Base-by-base conservation (phyloP, 2,329 filamentous ascomycete genomes). In the Exophiala aquamarina region DNA sequence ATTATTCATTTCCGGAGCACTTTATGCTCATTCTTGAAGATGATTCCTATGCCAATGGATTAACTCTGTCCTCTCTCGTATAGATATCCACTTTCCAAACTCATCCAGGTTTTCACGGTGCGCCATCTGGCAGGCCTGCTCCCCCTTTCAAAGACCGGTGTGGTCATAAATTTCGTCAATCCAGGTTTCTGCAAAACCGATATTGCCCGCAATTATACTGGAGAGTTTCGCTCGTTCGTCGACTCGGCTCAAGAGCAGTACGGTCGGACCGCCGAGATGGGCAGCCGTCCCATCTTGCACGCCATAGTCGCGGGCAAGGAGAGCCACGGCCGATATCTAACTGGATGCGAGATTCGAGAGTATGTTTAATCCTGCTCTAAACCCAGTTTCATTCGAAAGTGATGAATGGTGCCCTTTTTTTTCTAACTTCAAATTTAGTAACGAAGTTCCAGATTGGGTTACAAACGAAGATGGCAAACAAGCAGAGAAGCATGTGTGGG, bases 121-220 rank as follows among this genome's bases (percentile, higher is more conserved):
- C 41, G 47, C 13, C 19, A 50, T 20, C 32, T 50, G 8, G 47
- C 47, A 2, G 34, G 41, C 9, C 28, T 39, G 19, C 13, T 50
- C 23, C 54, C 35, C 14, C 4, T 38, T 13, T 10, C 35, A 8
- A 4, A 19, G 11, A 41, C 21, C 5, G 29, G 29, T 3, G 60
- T 69, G 7, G 59, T 67, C 21, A 41, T 69, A n/a, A 66, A 66
- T 36, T 53, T 58, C 4, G 50, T 68, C n/a, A 59, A 52, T 23
- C 65, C 65, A 3, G 65, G 65, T 2, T 45, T 63, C 21, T 62
- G 60, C 28, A 53, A 47, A 17, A 66, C 62, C 0, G 56, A 55
- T 0, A 53, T 66, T 1, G 45, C 47, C 26, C 56, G 61, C 2
- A 34, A 63, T 44, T 51, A 3, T 15, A 13, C 4, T 6, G 11